Conservation (phyloP, 441 rosid species). For the Brassica balearica region DNA sequence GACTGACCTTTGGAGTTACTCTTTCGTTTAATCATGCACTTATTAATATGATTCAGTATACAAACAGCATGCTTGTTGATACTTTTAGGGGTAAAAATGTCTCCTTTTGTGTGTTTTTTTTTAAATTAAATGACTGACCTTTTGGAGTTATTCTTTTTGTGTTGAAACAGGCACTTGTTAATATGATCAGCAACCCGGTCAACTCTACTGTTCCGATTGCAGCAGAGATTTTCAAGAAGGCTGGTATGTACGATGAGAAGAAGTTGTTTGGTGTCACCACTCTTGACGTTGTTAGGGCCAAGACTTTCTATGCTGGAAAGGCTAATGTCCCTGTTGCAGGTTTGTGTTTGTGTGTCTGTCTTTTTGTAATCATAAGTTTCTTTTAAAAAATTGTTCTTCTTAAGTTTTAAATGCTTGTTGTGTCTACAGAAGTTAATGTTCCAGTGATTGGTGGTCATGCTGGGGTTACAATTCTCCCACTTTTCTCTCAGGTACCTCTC, state of each 20-base stretch:
- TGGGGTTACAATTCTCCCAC: constrained; percentile 93
- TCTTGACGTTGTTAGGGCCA: constrained; percentile 95
- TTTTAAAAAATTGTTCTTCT: not conserved
- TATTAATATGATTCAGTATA: constrained; percentile 92
- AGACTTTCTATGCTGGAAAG: constrained; percentile 93
- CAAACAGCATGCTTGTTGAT: too few species aligned
- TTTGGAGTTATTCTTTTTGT: constrained; percentile 3
- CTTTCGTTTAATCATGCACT: constrained; percentile 61
- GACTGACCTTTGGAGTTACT: not conserved
- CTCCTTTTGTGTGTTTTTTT: not conserved
- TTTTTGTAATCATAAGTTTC: not conserved
- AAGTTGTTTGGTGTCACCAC: constrained; percentile 93
- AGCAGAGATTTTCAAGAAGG: constrained; percentile 95
- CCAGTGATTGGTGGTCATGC: constrained; percentile 99
- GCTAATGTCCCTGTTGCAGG: constrained; percentile 86
- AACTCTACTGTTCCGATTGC: constrained; percentile 98
- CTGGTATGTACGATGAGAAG: constrained; percentile 81
- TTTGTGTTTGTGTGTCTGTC: constrained; percentile 34
- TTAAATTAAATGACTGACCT: not conserved
- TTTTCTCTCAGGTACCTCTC: constrained; percentile 77
- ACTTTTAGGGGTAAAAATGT: too few species aligned
- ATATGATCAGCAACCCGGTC: constrained; percentile 97
- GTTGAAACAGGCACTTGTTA: constrained; percentile 74
- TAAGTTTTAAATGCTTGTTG: constrained; percentile 22
- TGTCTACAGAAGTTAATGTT: constrained; percentile 74